Base-by-base conservation (phyloP, 2,329 filamentous ascomycete species). In the Fusarium sp. region DNA sequence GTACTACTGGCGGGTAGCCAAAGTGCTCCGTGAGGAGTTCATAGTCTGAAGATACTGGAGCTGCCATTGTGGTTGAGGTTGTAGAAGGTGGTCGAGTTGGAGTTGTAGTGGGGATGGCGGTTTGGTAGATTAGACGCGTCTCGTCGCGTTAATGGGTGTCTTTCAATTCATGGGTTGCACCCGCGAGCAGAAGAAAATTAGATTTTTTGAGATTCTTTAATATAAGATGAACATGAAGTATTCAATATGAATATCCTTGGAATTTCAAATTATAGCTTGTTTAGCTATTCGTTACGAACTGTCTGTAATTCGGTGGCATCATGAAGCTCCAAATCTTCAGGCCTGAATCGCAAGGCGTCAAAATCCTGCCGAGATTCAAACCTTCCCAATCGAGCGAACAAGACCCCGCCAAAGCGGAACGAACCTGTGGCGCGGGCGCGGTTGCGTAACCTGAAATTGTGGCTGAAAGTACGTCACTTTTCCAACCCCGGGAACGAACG, bases 11-110 rank as follows among this genome's bases (percentile, higher is more conserved):
- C 2, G 96, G 95, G 75, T 97, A 97, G 70, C 93, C 92, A 75
- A 99, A 92, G 78, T 99, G 96, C 85, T 98, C 96, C 2, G 96
- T 97, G 67, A 98, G 86, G 73, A 98, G 87, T 77, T 89, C 87
- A 33, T 85, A 87, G 71, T 89, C 86, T 53, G 85, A 81, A 69
- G 75, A 76, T 64, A 78, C 79, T 70, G 79, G 69, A 6, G 75
- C 65, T 29, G 75, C 68, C 78, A 80, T 81, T 60, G 61, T 72
- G 68, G 44, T 33, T 46, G 50, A 23, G 50, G 23, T 27, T 60
- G 10, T 65, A 60, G 55, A 53, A 11, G 40, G 40, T 27, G 31
- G 49, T 62, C 59, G 55, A 57, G 46, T 59, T 59, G 42, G 64
- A 51, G 60, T 16, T 46, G 42, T 68, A 57, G 16, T 67, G 54